Base-by-base conservation (phyloP, 2,329 filamentous ascomycete genomes). In the Colletotrichum brevisporum region DNA sequence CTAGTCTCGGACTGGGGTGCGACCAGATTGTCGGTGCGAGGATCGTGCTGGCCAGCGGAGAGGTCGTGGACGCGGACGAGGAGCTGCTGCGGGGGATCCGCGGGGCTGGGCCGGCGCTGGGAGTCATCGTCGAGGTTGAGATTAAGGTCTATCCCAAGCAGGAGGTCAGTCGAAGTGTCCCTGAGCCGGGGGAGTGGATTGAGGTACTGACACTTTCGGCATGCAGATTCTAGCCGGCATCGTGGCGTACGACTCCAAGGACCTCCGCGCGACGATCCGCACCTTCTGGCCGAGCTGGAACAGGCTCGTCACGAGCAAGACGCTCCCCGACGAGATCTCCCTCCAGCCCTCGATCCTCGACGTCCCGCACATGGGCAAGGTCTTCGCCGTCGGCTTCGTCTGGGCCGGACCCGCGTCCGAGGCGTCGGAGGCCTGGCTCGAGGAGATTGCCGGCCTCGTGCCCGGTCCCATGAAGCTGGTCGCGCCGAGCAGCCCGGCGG, bases 41-140 rank as follows among this genome's bases (percentile, higher is more conserved):
- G 53, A 64, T 84, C 6, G 77, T 84, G 4, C 75, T 82, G 58
- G 74, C 75, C 3, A 66, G 76, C 3, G 83, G 81, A 2, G 70
- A 78, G n/a, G 71, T 83, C 1, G 70, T 80, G 5, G 76, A 79
- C 3, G 82, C 81, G 1, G 77, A 79, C 43, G 76, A 78, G 16
- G 74, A 74, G 13, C 55, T 83, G 51, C 66, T 83, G 39, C 76
- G 75, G 27, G 80, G 77, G 0, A 79, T 83, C 18, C 74, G 81
- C 1, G 82, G 82, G 3, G 81, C 75, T 6, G 81, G 81, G 31
- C 78, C 80, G 2, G 75, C 74, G 4, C 77, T 83, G 31, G 81
- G 80, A 1, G 75, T 81, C 6, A 79, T 84, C 57, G 76, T 80
- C 12, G 79, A 83, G 67, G 24, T 83, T 12, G 78, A 75, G 4